Base-by-base conservation (phyloP, 108 stramenopile species). In the Aurantiochytrium sp. region DNA sequence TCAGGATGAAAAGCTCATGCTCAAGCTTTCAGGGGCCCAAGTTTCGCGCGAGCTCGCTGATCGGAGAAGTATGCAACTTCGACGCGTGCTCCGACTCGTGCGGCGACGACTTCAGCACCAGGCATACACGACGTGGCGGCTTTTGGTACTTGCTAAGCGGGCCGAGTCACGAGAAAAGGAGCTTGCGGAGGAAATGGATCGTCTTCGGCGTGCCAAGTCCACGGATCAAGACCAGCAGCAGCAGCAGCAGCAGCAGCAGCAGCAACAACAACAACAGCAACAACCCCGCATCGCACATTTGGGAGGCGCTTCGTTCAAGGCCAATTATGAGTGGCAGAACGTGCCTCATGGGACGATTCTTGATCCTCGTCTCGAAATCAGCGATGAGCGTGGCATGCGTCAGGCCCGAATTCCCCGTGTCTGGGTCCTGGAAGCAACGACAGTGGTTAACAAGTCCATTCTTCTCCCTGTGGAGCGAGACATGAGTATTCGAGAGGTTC, bases 1-100 rank as follows among this genome's bases (percentile, higher is more conserved):
- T 35, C 19, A 28, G 25, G 76, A 83, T 12, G 51, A 83, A 12
- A 28, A 43, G 45, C 76, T 83, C 28, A 83, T 83, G 76, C 76
- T 83, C 1, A 83, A 83, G 76, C 23, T 83, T 12, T 83, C 76
- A 12, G 76, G 51, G 14, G 45, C 76, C 45, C 76, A 83, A 35
- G 76, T 83, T 6, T 83, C 76, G n/a, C 45, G 51, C 6, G 76
- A 83, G 19, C 76, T 83, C n/a, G 76, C 76, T 6, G 76, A 83
- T 23, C 76, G 76, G 18, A 8, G 76, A 35, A 83, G 76, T 45
- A 83, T 83, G 76, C 76, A 83, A 35, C 51, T 83, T 0, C 76
- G 76, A 8, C 45, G 76, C 8, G 76, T 83, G 45, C 51, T 83
- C 16, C 45, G 76, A 12, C 76, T 83, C 4, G 76, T 83, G 25